Evolutionary conservation across 2,329 filamentous ascomycete genomes (phyloP).

Genomic region (Metarhizium guizhouense): DNA sequence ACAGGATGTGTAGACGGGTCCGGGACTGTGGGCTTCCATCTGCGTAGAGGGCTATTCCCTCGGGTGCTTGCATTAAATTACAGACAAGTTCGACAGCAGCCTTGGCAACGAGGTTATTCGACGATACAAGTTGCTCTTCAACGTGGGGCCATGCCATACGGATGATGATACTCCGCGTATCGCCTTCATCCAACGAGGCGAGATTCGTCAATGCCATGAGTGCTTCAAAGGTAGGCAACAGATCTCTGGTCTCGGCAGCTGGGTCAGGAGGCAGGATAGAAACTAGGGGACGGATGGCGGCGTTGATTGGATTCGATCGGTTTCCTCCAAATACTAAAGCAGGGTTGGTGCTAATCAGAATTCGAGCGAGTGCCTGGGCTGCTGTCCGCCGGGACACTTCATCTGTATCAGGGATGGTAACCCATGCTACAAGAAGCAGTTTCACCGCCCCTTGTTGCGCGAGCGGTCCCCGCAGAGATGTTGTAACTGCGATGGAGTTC

Average conservation of each 20-base stretch:
- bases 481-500: conserved; percentile 65
- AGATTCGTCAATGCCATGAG: conserved; percentile 91
- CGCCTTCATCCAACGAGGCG: conserved; percentile 65
- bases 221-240: conserved; percentile 83
- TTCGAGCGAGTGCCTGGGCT: conserved; percentile 73
- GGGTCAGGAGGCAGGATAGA: conserved; percentile 63
- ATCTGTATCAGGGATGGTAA: conserved; percentile 47
- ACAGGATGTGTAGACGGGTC: conserved; percentile 70
- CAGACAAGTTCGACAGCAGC: conserved; percentile 85
- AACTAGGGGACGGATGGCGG: conserved; percentile 74
- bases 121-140: conserved; percentile 74
- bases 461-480: conserved; percentile 65
- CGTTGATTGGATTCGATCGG: conserved; percentile 62
- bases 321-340: conserved; percentile 73
- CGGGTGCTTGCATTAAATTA: conserved; percentile 68
- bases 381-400: conserved; percentile 44
- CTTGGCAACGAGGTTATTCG: conserved; percentile 67
- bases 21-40: conserved; percentile 58
- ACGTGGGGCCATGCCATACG: conserved; percentile 64
- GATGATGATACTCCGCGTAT: conserved; percentile 60
- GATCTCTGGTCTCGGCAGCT: conserved; percentile 56
- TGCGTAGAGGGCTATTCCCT: conserved; percentile 60
- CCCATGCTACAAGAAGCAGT: conserved; percentile 65
- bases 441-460: conserved; percentile 92
- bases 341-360: conserved; percentile 81